Conservation (phyloP, 805 yeast species). For the Metschnikowia arizonensis region DNA sequence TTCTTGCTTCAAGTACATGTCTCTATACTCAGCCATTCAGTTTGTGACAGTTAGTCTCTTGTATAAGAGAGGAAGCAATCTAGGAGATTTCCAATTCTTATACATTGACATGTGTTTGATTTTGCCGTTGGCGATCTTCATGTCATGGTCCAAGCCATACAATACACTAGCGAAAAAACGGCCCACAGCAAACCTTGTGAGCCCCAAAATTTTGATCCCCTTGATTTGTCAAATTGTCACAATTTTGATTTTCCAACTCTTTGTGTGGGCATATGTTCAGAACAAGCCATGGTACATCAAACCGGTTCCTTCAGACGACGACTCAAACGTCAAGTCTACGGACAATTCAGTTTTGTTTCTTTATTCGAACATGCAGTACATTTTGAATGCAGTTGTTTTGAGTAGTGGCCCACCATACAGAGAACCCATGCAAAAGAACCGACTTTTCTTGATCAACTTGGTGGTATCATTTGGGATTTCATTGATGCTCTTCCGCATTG, state of each 20-base stretch:
- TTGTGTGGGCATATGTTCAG: slow-evolving; percentile 60
- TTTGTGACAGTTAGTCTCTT: slow-evolving; percentile 81
- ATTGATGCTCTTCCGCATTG: slow-evolving; percentile 48
- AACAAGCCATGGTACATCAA: slow-evolving; percentile 68
- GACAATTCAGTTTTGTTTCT: slow-evolving; percentile 87
- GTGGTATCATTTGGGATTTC: slow-evolving; percentile 48
- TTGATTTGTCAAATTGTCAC: slow-evolving; percentile 72
- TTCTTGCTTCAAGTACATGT: slow-evolving; percentile 97
- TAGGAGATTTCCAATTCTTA: slow-evolving; percentile 95
- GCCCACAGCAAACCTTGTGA: slow-evolving; percentile 91
- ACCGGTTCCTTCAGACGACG: slow-evolving; percentile 75
- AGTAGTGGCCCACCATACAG: slow-evolving; percentile 94
- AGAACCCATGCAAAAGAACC: slow-evolving; percentile 61
- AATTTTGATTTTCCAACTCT: slow-evolving; percentile 59
- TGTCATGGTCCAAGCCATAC: slow-evolving; percentile 95
- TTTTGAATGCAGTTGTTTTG: slow-evolving; percentile 74
- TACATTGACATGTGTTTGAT: slow-evolving; percentile 90
- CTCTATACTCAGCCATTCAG: slow-evolving; percentile 93
- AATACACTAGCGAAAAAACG: slow-evolving; percentile 57
- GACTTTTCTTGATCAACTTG: slow-evolving; percentile 68
- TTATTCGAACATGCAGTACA: slow-evolving; percentile 83
- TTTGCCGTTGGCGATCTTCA: slow-evolving; percentile 89
- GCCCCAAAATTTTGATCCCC: slow-evolving; percentile 82
- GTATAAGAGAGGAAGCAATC: slow-evolving; percentile 82
- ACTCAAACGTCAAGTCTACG: slow-evolving; percentile 71